Evolutionary conservation across 192 early-diverging fungal genomes (phyloP), one percentile per base, ranked within the genome.

Genomic region (Jimgerdemannia flammicorona): DNA sequence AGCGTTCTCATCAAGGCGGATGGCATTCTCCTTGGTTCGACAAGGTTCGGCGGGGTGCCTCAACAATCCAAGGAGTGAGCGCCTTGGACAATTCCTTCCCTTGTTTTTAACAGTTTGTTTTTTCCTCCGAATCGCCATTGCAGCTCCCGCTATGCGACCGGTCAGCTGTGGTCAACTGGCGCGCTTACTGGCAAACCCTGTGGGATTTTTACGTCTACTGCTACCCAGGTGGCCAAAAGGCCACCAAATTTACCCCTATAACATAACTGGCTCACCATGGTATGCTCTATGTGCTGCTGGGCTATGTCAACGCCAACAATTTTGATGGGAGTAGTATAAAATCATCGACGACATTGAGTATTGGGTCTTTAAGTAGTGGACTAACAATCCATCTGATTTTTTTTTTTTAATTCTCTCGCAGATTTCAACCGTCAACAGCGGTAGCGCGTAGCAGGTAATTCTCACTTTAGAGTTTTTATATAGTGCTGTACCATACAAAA

Each of bases 211-310:
- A 89, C 87, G 70, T 91, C 93, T 64, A 93, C 92, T 8, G 88
- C 81, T 3, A 80, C 84, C 49, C 91, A 93, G 93, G 93, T 72
- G 93, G 93, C 20, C 93, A 94, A 79, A 93, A 96, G 75, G 85
- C 86, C 49, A 94, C 93, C 8, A 86, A 86, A 43, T 74, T 89
- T 2, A 85, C 87, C 29, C 77, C 91, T 70, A 67, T 95, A 39
- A 82, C 91, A 7, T 84, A 87, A 76, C 84, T 92, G 20, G 88
- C 84, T 4, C 93, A 94, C 81, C 92, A 93, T 75, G 94, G 93
- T 67, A 87, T 96, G 66, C 81, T 86, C 70, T 96, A 84, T 75
- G 91, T 94, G 67, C 93, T 93, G 6, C 73, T 94, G 11, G 92
- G 92, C 43, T 88, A 83, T 73, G 44, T 73, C 4, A 44, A 88